phyloP scores from a whole-genome alignment of 805 yeast genomes.

The Wickerhamomyces xylosicus region DNA sequence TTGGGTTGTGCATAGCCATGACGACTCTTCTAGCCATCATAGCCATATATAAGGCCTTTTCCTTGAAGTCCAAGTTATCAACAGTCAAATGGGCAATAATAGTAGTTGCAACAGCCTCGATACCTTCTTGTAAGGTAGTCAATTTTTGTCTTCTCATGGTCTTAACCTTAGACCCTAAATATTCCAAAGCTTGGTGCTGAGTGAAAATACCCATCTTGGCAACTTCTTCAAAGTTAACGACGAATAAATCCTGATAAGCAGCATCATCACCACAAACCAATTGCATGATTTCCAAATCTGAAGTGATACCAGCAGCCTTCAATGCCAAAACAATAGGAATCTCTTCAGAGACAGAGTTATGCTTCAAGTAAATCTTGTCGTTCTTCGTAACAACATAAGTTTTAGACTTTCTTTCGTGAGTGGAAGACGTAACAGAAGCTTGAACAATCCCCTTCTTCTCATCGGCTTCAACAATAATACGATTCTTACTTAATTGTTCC shows the following conservation, averaged over 20 bases:
- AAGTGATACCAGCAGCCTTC: slow-evolving; percentile 89
- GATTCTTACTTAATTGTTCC: slow-evolving; percentile 92
- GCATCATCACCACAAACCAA: slow-evolving; percentile 88
- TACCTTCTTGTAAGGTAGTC: slow-evolving; percentile 81
- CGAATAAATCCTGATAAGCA: slow-evolving; percentile 83
- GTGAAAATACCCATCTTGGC: slow-evolving; percentile 78
- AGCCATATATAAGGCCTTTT: slow-evolving; percentile 89
- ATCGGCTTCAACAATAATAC: slow-evolving; percentile 97
- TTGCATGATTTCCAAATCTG: slow-evolving; percentile 90
- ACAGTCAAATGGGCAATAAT: slow-evolving; percentile 92
- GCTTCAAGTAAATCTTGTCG: slow-evolving; percentile 82
- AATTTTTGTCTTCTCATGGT: slow-evolving; percentile 88
- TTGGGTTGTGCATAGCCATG: slow-evolving; percentile 90
- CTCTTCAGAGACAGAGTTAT: slow-evolving; percentile 92
- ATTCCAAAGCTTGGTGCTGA: slow-evolving; percentile 89
- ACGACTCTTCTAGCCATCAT: slow-evolving; percentile 94
- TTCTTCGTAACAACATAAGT: slow-evolving; percentile 92
- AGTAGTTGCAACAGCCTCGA: slow-evolving; percentile 93
- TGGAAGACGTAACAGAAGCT: slow-evolving; percentile 95
- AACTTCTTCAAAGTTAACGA: slow-evolving; percentile 89
- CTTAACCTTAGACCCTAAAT: slow-evolving; percentile 83
- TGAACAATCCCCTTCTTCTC: slow-evolving; percentile 90
- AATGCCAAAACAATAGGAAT: slow-evolving; percentile 87
- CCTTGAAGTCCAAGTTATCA: slow-evolving; percentile 75
- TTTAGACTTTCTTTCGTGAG: slow-evolving; percentile 96